Conservation (phyloP, 1,284 basidiomycete genomes). For the Phenoliferia sp. region DNA sequence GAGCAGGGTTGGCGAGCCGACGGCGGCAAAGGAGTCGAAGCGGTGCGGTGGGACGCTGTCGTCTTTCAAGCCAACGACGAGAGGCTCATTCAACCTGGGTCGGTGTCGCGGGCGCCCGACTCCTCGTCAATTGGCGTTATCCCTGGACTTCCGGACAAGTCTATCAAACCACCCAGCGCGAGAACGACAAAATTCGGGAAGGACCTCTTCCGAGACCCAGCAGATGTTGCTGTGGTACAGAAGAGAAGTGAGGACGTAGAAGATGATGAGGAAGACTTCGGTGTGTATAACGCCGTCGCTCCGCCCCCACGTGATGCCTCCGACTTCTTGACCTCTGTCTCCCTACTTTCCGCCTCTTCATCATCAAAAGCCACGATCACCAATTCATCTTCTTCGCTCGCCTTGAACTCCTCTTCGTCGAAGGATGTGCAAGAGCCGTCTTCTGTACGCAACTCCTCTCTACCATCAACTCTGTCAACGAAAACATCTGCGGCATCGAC, state of each 20-base stretch:
- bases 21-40: constrained; percentile 29
- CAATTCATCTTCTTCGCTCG: background rate
- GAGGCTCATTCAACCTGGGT: constrained; percentile 30
- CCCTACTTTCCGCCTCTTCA: background rate
- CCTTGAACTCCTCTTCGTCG: background rate
- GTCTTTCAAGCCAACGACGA: constrained; percentile 40
- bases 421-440: background rate
- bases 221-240: constrained; percentile 18
- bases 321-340: background rate
- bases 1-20: constrained; percentile 48
- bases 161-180: constrained; percentile 14
- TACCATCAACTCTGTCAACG: background rate
- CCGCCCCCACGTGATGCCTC: constrained; percentile 18
- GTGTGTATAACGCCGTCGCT: constrained; percentile 20
- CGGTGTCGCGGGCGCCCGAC: constrained; percentile 5
- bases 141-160: constrained; percentile 25
- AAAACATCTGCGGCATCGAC: background rate
- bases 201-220: constrained; percentile 31
- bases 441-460: background rate
- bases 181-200: constrained; percentile 32
- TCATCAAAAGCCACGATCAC: background rate
- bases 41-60: constrained; percentile 47
- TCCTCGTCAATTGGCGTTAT: constrained; percentile 10
- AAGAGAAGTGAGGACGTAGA: constrained; percentile 8
- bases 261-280: constrained; percentile 11